Evolutionary conservation across 2,329 filamentous ascomycete genomes (phyloP), one percentile per base, ranked within the genome.

Genomic region (Parastagonospora nodorum): DNA sequence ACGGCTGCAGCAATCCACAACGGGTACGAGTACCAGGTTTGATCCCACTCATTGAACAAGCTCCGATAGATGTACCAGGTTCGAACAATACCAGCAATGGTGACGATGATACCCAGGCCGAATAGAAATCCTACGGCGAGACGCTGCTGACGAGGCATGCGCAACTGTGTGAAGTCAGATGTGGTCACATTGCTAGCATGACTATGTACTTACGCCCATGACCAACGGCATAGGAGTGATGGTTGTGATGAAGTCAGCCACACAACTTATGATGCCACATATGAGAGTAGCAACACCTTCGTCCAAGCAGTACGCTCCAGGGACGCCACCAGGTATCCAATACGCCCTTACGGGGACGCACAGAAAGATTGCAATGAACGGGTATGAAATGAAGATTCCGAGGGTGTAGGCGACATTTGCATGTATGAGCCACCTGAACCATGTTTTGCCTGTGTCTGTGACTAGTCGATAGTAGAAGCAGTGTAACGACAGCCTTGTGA

Each of bases 1-100:
- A 80, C 72, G 0, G 75, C 72, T 4, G 77, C 76, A 37, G 71
- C 71, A n/a, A 79, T 78, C 75, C 77, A 80, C 0, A 79, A 60
- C 5, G 75, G 74, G 63, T 76, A 78, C 4, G 74, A 67, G 45
- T 69, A 75, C 77, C 77, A 79, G 2, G 75, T 77, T 46, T 71
- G 68, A 44, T 80, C 77, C 51, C 74, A 78, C 45, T 68, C 74
- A 2, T 55, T 58, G 5, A 78, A 66, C 5, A 79, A 55, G 12
- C 68, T 70, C 47, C 72, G 68, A 61, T 75, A 78, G 40, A 78
- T 77, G 57, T 60, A 78, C 66, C 73, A 78, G 4, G 76, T 79
- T 12, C 77, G 67, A 24, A 78, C 60, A 8, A 73, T 58, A 2
- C 76, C 77, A 6, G 76, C 75, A 42, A 74, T 64, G 1, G 74